phyloP scores from a whole-genome alignment of 345 rosid species.

The Murraya paniculata region DNA sequence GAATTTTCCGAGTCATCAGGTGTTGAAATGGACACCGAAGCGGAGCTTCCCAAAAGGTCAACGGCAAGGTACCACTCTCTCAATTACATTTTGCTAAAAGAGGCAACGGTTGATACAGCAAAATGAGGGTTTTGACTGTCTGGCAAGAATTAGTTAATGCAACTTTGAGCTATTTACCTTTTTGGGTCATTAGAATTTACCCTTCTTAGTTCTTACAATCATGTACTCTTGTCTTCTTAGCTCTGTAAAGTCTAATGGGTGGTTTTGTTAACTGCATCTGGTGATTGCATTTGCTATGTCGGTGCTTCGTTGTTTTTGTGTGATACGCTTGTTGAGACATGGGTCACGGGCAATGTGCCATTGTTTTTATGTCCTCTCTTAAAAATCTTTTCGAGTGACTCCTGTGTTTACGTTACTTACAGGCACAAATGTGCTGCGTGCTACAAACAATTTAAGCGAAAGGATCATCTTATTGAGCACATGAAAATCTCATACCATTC shows the following conservation, averaged over 20 bases:
- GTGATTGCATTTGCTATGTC: background rate
- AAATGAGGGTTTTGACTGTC: background rate
- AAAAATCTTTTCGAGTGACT: background rate
- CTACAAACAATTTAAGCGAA: slow-evolving; percentile 66
- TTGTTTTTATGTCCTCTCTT: background rate
- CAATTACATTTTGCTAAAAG: background rate
- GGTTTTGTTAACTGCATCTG: background rate
- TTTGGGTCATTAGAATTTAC: background rate
- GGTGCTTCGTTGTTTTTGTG: background rate
- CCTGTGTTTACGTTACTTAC: slow-evolving; percentile 1
- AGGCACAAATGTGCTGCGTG: slow-evolving; percentile 78
- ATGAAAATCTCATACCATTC: slow-evolving; percentile 75
- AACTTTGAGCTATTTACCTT: background rate
- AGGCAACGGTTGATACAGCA: background rate
- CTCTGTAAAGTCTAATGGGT: background rate
- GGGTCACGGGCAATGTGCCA: background rate
- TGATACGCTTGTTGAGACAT: no score
- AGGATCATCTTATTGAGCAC: slow-evolving; percentile 75
- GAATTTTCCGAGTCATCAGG: background rate
- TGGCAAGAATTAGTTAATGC: background rate
- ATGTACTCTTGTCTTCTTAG: background rate
- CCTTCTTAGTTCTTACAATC: background rate
- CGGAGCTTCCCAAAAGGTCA: background rate
- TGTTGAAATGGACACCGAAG: slow-evolving; percentile 18
- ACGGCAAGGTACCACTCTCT: slow-evolving; percentile 26